Base-by-base conservation (phyloP, 2,329 filamentous ascomycete species). In the Nemania sp. region DNA sequence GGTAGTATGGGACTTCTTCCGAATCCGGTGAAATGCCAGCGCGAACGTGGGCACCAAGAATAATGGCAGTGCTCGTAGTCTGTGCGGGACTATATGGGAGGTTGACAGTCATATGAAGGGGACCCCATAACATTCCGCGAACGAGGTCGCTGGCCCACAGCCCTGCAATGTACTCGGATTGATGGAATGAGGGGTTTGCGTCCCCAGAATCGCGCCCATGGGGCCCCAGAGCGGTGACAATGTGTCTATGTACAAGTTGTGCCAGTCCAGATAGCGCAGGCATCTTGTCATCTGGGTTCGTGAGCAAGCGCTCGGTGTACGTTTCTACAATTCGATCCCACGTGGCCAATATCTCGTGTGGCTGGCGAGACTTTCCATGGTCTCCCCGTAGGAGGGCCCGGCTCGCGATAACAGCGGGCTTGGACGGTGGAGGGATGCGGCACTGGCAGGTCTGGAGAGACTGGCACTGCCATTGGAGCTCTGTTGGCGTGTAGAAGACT, bases 391-490 rank as follows among this genome's bases (percentile, higher is more conserved):
- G 21, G 13, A 12, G 42, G 7, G 25, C 45, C 45, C 20, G 10
- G 12, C 21, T 32, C 5, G 45, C 15, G 15, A 32, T 17, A 21
- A 18, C 45, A 34, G 15, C 21, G 5, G 45, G 45, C 15, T 45
- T 45, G 5, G 20, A 21, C 1, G 42, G 42, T 15, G 42, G 42
- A 5, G 42, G 42, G 17, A 47, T 17, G 2, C 10, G 25, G 12
- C 45, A 47, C 25, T 47, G 6, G 21, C 45, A 47, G 5, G 21
- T 32, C 45, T 32, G 45, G 21, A 17, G 1, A 4, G 45, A 9
- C 15, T n/a, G 45, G 21, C 45, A 47, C 21, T 32, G 45, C 52
- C 52, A 54, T 18, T 54, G 52, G 13, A 54, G 52, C 20, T 54
- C 42, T 17, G 20, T 20, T n/a, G 34, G 32, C 5, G 32, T 47